Percentiles rank a stretch among this genome's conserved stretches.
Evolutionary conservation across 768 basidiomycete genomes (phyloP).

Genomic region (Guyanaporus albipodus): DNA sequence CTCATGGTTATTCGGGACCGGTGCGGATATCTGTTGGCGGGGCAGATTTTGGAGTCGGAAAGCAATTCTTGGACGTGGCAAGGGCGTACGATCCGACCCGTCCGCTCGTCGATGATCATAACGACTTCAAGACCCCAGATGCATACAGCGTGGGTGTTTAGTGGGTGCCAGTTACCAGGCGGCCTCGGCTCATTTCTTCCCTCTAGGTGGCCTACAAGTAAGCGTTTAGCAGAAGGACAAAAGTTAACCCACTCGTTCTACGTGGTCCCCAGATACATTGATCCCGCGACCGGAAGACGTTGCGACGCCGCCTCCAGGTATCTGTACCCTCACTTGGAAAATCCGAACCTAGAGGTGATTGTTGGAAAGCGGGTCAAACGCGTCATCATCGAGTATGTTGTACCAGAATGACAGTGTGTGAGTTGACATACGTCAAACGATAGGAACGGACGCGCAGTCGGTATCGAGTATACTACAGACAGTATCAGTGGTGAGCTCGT

Average conservation of each 20-base stretch:
- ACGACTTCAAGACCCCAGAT: slow-evolving; percentile 35
- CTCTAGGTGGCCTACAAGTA: slow-evolving; percentile 19
- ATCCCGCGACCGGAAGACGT: slow-evolving; percentile 36
- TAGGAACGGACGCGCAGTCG: slow-evolving; percentile 36
- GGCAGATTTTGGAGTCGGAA: slow-evolving; percentile 16
- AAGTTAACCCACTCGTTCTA: neutral
- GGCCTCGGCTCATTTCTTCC: neutral
- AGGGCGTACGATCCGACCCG: slow-evolving; percentile 45
- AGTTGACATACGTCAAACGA: neutral
- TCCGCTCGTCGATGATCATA: slow-evolving; percentile 41
- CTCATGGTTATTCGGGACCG: slow-evolving; percentile 36
- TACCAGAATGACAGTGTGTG: neutral
- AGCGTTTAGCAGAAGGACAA: neutral
- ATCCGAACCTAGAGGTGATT: slow-evolving; percentile 29
- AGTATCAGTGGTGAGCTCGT: slow-evolving; percentile 3
- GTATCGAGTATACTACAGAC: slow-evolving; percentile 35
- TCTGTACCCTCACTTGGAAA: slow-evolving; percentile 33
- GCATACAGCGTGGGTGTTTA: slow-evolving; percentile 23
- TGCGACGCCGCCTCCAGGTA: slow-evolving; percentile 34
- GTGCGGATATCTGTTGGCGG: slow-evolving; percentile 20
- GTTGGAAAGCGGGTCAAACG: slow-evolving; percentile 23
- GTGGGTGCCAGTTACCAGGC: too few relatives aligned
- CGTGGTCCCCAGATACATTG: slow-evolving; percentile 44
- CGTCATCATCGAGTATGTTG: slow-evolving; percentile 4
- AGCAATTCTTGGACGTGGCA: slow-evolving; percentile 47